phyloP scores from a whole-genome alignment of 805 yeast species.

The Clavispora vitiphila region DNA sequence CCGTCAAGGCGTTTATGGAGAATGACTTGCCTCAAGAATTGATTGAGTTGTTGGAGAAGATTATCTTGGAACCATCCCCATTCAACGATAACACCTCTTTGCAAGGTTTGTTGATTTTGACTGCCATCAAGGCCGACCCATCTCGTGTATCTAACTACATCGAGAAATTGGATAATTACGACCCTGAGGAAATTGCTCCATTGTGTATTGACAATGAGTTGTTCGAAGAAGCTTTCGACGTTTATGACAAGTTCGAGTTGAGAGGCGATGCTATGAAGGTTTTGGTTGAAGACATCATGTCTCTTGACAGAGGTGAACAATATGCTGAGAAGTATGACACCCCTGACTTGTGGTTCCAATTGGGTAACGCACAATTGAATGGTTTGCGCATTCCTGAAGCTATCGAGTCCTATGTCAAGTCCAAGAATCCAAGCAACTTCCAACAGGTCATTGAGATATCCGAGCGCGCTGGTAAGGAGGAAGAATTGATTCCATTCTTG shows the following conservation, averaged over 20 bases:
- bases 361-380: constrained; percentile 93
- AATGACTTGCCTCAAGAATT: constrained; percentile 89
- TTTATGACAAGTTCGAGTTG: constrained; percentile 79
- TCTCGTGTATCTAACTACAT: constrained; percentile 77
- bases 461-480: constrained; percentile 94
- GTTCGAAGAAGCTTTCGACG: constrained; percentile 90
- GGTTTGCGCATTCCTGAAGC: constrained; percentile 92
- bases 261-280: constrained; percentile 80
- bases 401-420: constrained; percentile 84
- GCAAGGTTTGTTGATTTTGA: constrained; percentile 86
- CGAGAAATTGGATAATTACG: constrained; percentile 85
- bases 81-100: constrained; percentile 92
- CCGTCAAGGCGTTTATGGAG: constrained; percentile 94
- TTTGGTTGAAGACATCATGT: constrained; percentile 86
- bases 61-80: constrained; percentile 94
- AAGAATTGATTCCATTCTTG: constrained; percentile 82
- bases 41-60: constrained; percentile 91
- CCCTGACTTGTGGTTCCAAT: constrained; percentile 88
- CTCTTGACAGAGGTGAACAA: constrained; percentile 89
- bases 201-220: constrained; percentile 85
- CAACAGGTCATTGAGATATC: constrained; percentile 89
- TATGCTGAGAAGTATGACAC: constrained; percentile 87
- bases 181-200: constrained; percentile 90
- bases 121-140: constrained; percentile 94
- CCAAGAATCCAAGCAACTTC: constrained; percentile 85